phyloP scores from a whole-genome alignment of 352 stramenopile species.

The Pythium scleroteichum region DNA sequence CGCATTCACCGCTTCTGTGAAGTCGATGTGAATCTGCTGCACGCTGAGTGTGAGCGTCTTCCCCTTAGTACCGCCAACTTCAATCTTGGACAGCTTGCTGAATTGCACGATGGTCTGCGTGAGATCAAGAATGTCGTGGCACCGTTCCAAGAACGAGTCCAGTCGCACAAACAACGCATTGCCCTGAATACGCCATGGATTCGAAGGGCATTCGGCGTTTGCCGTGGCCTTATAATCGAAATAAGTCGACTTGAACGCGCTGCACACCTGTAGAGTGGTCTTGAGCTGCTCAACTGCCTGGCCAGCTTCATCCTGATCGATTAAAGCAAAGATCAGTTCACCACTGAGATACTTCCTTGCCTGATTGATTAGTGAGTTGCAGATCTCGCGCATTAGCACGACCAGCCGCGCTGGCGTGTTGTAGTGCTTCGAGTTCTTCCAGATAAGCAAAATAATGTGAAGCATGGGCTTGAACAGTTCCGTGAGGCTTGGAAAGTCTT shows the following conservation, averaged over 20 bases:
- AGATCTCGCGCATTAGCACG: conserved; percentile 97
- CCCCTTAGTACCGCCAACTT: conserved; percentile 97
- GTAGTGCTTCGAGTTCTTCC: conserved; percentile 99
- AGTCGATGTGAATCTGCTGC: conserved; percentile 96
- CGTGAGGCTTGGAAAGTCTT: conserved; percentile 92
- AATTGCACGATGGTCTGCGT: conserved; percentile 99
- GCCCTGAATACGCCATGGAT: conserved; percentile 98
- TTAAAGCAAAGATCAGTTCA: conserved; percentile 96
- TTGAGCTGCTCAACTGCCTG: conserved; percentile 95
- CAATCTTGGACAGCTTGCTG: conserved; percentile 97
- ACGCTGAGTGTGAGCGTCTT: conserved; percentile 93
- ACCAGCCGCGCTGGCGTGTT: conserved; percentile 96
- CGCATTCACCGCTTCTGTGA: conserved; percentile 91
- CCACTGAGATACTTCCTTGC: conserved; percentile 92
- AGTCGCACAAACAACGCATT: conserved; percentile 97
- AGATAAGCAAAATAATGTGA: conserved; percentile 98
- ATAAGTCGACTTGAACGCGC: conserved; percentile 97
- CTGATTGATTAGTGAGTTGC: conserved; percentile 96
- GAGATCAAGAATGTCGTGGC: conserved; percentile 97
- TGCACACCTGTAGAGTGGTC: conserved; percentile 93
- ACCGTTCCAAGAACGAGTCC: conserved; percentile 97
- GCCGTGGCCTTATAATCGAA: conserved; percentile 98
- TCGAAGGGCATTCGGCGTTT: conserved; percentile 96
- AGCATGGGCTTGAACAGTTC: conserved; percentile 98
- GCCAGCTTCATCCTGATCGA: conserved; percentile 95